A percentile compares a stretch with the other conserved stretches of the same genome.
Evolutionary conservation across 1,139 yeast species (phyloP).

Genomic region (Blastobotrys raffinosifermentans): DNA sequence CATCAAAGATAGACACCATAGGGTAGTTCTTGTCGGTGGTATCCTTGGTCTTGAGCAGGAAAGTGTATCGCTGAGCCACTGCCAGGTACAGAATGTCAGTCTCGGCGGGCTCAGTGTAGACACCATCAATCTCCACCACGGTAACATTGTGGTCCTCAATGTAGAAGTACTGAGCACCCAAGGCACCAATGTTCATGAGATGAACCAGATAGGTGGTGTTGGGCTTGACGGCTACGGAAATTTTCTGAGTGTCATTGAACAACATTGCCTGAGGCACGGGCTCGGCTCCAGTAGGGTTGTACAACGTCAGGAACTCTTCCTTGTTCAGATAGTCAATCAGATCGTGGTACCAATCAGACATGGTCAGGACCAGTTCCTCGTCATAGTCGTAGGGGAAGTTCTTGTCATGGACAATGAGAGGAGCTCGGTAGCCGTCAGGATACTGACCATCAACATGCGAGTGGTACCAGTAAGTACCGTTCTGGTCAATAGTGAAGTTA

Average conservation of each 20-base stretch:
- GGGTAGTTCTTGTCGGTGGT: conserved; percentile 59
- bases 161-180: conserved; percentile 77
- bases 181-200: conserved; percentile 77
- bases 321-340: conserved; percentile 46
- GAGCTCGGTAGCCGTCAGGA: conserved; percentile 87
- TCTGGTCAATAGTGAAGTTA: conserved; percentile 82
- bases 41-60: conserved; percentile 64
- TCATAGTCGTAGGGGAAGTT: conserved; percentile 54
- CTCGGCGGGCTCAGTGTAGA: conserved; percentile 59
- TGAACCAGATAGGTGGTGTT: conserved; percentile 75
- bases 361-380: conserved; percentile 61
- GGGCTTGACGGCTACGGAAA: conserved; percentile 67
- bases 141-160: conserved; percentile 80
- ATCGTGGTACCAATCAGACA: conserved; percentile 84
- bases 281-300: conserved; percentile 95
- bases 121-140: conserved; percentile 80
- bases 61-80: conserved; percentile 74
- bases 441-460: conserved; percentile 83
- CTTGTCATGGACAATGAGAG: conserved; percentile 61
- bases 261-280: conserved; percentile 80
- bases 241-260: conserved; percentile 71
- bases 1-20: conserved; percentile 71
- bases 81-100: conserved; percentile 59
- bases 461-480: conserved; percentile 93
- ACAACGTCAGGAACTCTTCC: conserved; percentile 50